These are phyloP conservation scores for Diplodia sapinea DNA, from an alignment of 2,329 filamentous ascomycete genomes.

Conservation along the genomic window DNA sequence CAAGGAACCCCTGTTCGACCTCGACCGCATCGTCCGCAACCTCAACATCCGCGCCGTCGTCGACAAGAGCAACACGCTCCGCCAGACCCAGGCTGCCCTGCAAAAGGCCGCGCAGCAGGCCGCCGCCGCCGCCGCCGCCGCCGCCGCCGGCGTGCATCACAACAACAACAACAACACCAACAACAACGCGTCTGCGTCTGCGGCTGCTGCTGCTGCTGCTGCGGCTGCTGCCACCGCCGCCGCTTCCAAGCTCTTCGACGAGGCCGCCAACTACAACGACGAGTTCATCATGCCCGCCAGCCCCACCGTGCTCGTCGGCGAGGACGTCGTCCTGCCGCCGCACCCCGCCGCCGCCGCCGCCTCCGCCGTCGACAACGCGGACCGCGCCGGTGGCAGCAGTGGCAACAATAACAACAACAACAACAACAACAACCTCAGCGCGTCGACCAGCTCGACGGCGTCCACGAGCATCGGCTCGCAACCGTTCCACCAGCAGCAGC, in stretches of 20 bases:
- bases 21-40: slow-evolving; percentile 23
- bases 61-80: slow-evolving; percentile 20
- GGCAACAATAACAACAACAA: not conserved
- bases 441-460: slow-evolving; percentile 7
- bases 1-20: slow-evolving; percentile 20
- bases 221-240: too few species aligned
- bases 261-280: slow-evolving; percentile 31
- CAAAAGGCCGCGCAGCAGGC: slow-evolving; percentile 31
- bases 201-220: slow-evolving; percentile 38
- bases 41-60: slow-evolving; percentile 25
- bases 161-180: not conserved
- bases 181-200: not conserved
- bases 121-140: slow-evolving; percentile 35
- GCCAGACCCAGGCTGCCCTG: slow-evolving; percentile 31
- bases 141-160: not conserved
- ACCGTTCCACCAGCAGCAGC: too few species aligned
- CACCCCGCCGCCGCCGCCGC: too few species aligned
- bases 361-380: slow-evolving; percentile 16
- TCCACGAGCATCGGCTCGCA: too few species aligned
- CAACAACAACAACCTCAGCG: not conserved
- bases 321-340: not conserved
- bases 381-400: too few species aligned
- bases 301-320: not conserved
- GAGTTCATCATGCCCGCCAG: slow-evolving; percentile 31
- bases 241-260: slow-evolving; percentile 3